Percentiles rank a stretch among this genome's conserved stretches.
phyloP scores from a whole-genome alignment of 177 flowering plant genomes.

The Vitis hybrid region DNA sequence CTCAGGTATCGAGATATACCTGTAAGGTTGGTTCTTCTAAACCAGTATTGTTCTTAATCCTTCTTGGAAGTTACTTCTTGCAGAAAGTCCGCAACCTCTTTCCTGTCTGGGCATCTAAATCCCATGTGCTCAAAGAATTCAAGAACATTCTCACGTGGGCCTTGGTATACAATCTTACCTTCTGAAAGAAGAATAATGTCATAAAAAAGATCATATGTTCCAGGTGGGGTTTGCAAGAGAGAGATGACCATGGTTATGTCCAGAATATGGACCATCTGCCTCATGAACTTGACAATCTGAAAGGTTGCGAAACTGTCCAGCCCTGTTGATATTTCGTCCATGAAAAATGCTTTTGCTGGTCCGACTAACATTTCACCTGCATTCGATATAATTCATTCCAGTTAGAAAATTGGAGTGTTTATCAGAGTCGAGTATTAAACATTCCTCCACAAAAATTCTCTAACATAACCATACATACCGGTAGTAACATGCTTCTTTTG shows the following conservation, averaged over 20 bases:
- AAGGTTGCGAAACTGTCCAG: slow-evolving; percentile 69
- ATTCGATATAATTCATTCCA: not conserved
- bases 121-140: slow-evolving; percentile 63
- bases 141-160: slow-evolving; percentile 54
- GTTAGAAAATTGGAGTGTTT: not conserved
- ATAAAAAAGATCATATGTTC: slow-evolving; percentile 61
- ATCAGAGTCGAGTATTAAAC: not conserved
- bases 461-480: no score
- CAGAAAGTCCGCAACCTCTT: slow-evolving; percentile 67
- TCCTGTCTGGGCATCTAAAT: slow-evolving; percentile 68
- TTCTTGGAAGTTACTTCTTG: slow-evolving; percentile 71
- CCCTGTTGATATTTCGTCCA: slow-evolving; percentile 81
- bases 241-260: slow-evolving; percentile 64
- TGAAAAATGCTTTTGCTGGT: slow-evolving; percentile 67
- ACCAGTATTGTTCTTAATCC: slow-evolving; percentile 73
- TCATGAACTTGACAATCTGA: slow-evolving; percentile 61
- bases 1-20: slow-evolving; percentile 38
- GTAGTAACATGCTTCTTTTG: slow-evolving; percentile 68
- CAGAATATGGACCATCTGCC: slow-evolving; percentile 62
- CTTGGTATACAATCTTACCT: slow-evolving; percentile 62
- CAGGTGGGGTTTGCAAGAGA: slow-evolving; percentile 74
- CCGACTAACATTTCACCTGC: slow-evolving; percentile 79
- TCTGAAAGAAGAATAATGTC: slow-evolving; percentile 64
- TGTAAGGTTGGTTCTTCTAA: slow-evolving; percentile 35
- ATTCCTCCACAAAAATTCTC: slow-evolving; percentile 22